Evolutionary conservation across 176 grass and related monocot species (phyloP), one percentile per base, ranked within the genome.

Genomic region (Calamus simplicifolius): DNA sequence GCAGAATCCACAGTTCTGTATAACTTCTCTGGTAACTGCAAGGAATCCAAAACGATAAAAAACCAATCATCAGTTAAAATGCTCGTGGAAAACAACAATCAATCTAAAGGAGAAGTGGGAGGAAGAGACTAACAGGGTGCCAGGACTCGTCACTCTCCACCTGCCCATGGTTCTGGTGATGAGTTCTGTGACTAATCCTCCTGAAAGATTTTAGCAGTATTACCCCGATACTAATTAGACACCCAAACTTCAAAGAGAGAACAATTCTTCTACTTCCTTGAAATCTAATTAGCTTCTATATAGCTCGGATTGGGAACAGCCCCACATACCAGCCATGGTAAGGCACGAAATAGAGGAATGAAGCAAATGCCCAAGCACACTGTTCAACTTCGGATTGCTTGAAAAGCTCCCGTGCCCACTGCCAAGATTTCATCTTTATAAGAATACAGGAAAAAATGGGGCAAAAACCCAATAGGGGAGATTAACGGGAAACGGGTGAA

Each of bases 351-450:
- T 96, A 66, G 92, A 89, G 56, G 90, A 90, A 75, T 95, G 90
- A 75, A 95, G 86, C 80, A 96, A 80, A 75, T 96, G 92, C 19
- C 91, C 91, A 14, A 90, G 74, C 29, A 96, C 83, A 57, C 83
- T 96, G 73, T 96, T 96, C 1, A 96, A 72, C 75, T 90, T 96
- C 14, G 69, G 4, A 55, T 96, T 67, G 68, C 57, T 88, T 3
- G 92, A 96, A 67, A 96, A 96, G 71, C 92, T 96, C 63, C 87
- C 92, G 17, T 96, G 92, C 8, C 92, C 92, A 75, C 92, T 96
- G 83, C 52, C 64, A 74, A 68, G 13, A 57, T 64, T 26, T 16
- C 12, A 26, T 7, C 0, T 17, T 23, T 35, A 15, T 19, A 70
- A 35, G 62, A 54, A 38, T 29, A 60, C n/a, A 54, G 31, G 29